Evolutionary conservation across 306 rosid genomes (phyloP).

Genomic region (Casuarina cunninghamiana): DNA sequence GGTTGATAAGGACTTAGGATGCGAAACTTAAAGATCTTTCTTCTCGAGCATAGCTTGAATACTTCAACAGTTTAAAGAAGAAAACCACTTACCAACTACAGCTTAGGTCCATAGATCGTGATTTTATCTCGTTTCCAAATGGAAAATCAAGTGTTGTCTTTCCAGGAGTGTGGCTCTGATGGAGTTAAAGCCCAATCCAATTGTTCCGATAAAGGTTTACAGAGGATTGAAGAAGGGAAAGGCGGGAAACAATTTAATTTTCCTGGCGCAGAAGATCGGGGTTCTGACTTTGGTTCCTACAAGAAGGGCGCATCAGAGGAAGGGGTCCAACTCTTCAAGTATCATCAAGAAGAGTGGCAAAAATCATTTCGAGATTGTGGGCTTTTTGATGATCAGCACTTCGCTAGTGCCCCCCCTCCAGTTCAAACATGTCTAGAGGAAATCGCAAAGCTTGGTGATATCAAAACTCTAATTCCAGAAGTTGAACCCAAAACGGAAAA

Average conservation of each 20-base stretch:
- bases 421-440: slow-evolving; percentile 30
- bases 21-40: background rate
- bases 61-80: too few relatives aligned
- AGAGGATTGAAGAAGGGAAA: slow-evolving; percentile 24
- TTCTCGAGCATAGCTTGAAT: too few relatives aligned
- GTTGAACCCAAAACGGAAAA: slow-evolving; percentile 26
- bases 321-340: slow-evolving; percentile 19
- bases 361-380: slow-evolving; percentile 16
- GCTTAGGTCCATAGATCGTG: background rate
- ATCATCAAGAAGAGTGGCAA: slow-evolving; percentile 28
- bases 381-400: slow-evolving; percentile 32
- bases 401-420: slow-evolving; percentile 42
- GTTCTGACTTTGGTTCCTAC: slow-evolving; percentile 30
- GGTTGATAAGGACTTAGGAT: background rate
- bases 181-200: slow-evolving; percentile 30
- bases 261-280: slow-evolving; percentile 24
- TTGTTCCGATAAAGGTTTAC: slow-evolving; percentile 11
- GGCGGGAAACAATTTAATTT: slow-evolving; percentile 19
- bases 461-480: slow-evolving; percentile 20
- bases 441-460: slow-evolving; percentile 26
- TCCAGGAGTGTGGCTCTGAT: slow-evolving; percentile 20
- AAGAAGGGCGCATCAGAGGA: slow-evolving; percentile 21
- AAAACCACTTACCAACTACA: background rate
- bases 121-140: slow-evolving; percentile 7
- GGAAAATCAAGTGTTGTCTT: slow-evolving; percentile 35